Evolutionary conservation across 805 yeast genomes (phyloP).

Genomic region (Yarrowia osloensis): DNA sequence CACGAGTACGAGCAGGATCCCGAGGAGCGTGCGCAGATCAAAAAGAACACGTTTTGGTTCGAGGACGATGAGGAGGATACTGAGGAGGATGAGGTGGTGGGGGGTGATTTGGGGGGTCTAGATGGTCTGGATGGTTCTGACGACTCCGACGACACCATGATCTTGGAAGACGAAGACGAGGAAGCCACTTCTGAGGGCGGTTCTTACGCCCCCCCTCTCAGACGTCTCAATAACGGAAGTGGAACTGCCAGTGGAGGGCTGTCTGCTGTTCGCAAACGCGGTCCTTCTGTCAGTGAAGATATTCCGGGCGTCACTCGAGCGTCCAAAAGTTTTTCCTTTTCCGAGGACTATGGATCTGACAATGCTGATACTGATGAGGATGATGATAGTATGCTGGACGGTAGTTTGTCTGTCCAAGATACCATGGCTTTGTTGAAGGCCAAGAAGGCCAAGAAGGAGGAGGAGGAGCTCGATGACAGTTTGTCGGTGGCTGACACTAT

Average conservation of each 20-base stretch:
- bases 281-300: neutral
- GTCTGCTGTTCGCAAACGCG: neutral
- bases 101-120: too few species aligned
- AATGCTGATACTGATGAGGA: conserved; percentile 29
- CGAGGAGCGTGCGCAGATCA: conserved; percentile 36
- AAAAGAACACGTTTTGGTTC: conserved; percentile 48
- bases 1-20: conserved; percentile 15
- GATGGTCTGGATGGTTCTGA: neutral
- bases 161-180: neutral
- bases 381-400: conserved; percentile 27
- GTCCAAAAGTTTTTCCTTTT: conserved; percentile 9
- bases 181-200: too few species aligned
- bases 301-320: neutral
- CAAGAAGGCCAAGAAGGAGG: neutral
- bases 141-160: neutral
- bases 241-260: conserved; percentile 6
- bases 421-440: conserved; percentile 42
- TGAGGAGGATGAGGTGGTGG: conserved; percentile 7
- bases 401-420: conserved; percentile 42
- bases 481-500: neutral
- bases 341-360: conserved; percentile 21
- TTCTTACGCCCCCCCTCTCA: too few species aligned
- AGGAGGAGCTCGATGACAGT: neutral
- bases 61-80: conserved; percentile 7
- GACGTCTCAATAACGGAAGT: neutral